Base-by-base conservation (phyloP, 345 rosid genomes). In the Cardiospermum halicacabum region DNA sequence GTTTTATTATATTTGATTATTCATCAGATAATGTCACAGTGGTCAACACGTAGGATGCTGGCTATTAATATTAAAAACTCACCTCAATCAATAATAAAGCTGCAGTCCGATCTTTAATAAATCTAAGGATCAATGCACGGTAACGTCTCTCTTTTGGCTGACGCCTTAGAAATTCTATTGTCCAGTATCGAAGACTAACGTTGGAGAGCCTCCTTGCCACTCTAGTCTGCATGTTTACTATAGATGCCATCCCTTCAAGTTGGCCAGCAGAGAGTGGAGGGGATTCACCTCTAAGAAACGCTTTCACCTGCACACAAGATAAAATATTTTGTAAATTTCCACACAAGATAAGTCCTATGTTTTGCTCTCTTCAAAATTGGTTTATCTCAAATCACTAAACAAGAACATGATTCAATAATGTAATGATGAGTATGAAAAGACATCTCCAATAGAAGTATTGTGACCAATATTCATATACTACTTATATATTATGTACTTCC, bases 121-220 rank as follows among this genome's bases (percentile, higher is more conserved):
- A 87, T 83, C 84, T 77, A 64, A 93, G 89, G 58, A 88, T 67
- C 75, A 93, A 68, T 50, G 96, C 99, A 11, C 71, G 82, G 62
- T 72, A 88, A 64, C 54, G 82, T 81, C 70, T 93, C 68, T 85
- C 91, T 75, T 76, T 86, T 13, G 88, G 83, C 73, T 90, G 95
- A 77, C 89, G 80, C 78, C 83, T 85, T 69, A 93, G 66, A 70
- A 78, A 86, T 74, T 90, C 92, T 71, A 90, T 74, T 56, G 79
- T 84, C 99, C 99, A 93, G 79, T 93, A 93, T 30, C 91, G 92
- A 37, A 90, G 94, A 72, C 91, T 77, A 31, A 62, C 82, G 74
- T 56, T 75, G 47, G 79, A 78, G 65, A 93, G 90, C 80, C 62
- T 85, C 73, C 82, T 88, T 58, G 73, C 85, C 13, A 73, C 61